These are phyloP conservation scores for Phytophthora aleatoria DNA, from an alignment of 352 stramenopile genomes.

Conservation along the genomic window DNA sequence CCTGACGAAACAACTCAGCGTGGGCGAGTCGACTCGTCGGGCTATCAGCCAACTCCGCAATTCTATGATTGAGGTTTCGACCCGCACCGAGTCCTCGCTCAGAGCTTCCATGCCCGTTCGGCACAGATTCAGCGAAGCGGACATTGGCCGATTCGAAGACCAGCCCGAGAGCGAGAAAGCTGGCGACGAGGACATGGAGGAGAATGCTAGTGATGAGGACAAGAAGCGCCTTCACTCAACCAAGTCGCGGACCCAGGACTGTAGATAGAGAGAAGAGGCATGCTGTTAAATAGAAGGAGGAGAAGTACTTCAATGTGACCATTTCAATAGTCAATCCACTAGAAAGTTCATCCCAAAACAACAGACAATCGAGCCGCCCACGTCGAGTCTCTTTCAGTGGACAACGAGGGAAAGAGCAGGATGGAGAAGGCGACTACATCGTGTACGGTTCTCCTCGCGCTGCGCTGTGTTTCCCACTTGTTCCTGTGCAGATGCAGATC, in stretches of 20 bases:
- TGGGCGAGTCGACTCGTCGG: slow-evolving; percentile 25
- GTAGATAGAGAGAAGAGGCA: neutral
- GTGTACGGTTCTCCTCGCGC: slow-evolving; percentile 1
- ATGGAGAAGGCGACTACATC: neutral
- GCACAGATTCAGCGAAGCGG: slow-evolving; percentile 22
- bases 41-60: slow-evolving; percentile 27
- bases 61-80: slow-evolving; percentile 20
- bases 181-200: slow-evolving; percentile 11
- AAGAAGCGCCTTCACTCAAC: slow-evolving; percentile 11
- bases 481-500: slow-evolving; percentile 8
- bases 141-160: slow-evolving; percentile 13
- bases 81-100: slow-evolving; percentile 9
- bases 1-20: slow-evolving; percentile 25
- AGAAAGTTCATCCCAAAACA: slow-evolving; percentile 12
- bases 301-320: neutral
- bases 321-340: neutral
- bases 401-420: too few relatives aligned
- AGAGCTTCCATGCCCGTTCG: slow-evolving; percentile 2
- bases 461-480: slow-evolving; percentile 13
- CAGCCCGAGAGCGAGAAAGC: slow-evolving; percentile 17
- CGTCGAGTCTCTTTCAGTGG: neutral
- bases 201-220: neutral
- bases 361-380: neutral
- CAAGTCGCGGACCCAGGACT: slow-evolving; percentile 12
- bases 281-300: slow-evolving; percentile 12